Conservation (phyloP, 2,329 filamentous ascomycete genomes). For the Hypoxylon sp. region DNA sequence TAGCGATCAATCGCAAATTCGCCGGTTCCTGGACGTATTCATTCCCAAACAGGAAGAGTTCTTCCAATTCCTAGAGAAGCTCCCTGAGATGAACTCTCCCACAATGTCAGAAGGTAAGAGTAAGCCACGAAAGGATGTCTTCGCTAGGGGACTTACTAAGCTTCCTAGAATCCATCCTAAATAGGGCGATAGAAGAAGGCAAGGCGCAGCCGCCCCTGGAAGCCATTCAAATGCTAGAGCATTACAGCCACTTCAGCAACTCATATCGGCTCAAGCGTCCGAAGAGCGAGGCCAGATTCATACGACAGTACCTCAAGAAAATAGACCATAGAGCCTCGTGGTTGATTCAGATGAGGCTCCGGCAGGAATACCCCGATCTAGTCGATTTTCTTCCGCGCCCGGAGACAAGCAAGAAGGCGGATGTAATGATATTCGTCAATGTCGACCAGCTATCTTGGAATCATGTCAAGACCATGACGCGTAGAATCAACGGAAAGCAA, state of each 20-base stretch:
- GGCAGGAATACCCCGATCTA: conserved; percentile 36
- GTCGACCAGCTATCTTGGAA: conserved; percentile 28
- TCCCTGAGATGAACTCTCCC: conserved; percentile 12
- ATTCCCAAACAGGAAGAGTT: conserved; percentile 31
- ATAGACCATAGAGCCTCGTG: conserved; percentile 40
- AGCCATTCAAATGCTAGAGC: conserved; percentile 29
- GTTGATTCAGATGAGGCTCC: conserved; percentile 40
- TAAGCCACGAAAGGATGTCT: background rate
- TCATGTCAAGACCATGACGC: conserved; percentile 32
- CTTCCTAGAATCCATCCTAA: conserved; percentile 11
- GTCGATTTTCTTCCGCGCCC: conserved; percentile 17
- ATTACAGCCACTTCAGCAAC: conserved; percentile 40
- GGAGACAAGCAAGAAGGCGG: conserved; percentile 20
- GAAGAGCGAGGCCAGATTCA: conserved; percentile 38
- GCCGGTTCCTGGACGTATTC: conserved; percentile 24
- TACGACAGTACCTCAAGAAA: conserved; percentile 39
- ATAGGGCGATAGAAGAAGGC: background rate
- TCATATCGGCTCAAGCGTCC: conserved; percentile 40
- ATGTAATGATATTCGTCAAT: conserved; percentile 25
- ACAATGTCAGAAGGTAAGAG: conserved; percentile 18
- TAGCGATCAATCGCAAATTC: conserved; percentile 14
- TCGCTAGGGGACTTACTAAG: background rate
- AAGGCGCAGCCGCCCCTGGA: conserved; percentile 27
- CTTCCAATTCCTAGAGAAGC: conserved; percentile 30
- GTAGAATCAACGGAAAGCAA: conserved; percentile 16